Evolutionary conservation across 169 alveolate genomes (phyloP).

Genomic region (Amoebophrya sp.): DNA sequence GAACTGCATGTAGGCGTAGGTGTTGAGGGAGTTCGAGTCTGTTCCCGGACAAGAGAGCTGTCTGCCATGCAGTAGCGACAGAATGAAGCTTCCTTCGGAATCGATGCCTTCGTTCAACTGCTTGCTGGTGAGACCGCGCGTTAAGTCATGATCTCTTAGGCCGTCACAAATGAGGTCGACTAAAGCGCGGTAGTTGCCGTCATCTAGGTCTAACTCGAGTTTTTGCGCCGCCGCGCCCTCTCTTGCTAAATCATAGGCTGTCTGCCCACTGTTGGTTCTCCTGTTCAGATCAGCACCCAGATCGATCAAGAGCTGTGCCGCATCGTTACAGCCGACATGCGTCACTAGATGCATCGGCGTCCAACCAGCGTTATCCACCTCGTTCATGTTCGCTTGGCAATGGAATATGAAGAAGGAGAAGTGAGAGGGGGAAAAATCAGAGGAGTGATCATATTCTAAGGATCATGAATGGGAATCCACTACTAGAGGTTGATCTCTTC

Average conservation of each 20-base stretch:
- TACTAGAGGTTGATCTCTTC: no score
- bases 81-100: neutral
- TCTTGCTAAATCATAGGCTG: neutral
- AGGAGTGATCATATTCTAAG: no score
- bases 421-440: no score
- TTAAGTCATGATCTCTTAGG: neutral
- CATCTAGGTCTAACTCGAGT: neutral
- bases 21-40: neutral
- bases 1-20: neutral
- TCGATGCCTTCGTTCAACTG: neutral
- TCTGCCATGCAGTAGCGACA: neutral
- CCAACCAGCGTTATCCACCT: neutral
- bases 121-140: neutral
- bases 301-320: neutral
- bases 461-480: no score
- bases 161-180: neutral
- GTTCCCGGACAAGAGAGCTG: neutral
- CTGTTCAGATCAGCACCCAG: neutral
- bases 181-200: neutral
- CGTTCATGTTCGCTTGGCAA: neutral
- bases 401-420: no score
- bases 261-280: neutral
- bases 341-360: neutral
- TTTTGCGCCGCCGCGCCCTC: neutral
- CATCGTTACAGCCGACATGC: neutral